Base-by-base conservation (phyloP, 768 basidiomycete genomes). In the Coprinopsis sp. region DNA sequence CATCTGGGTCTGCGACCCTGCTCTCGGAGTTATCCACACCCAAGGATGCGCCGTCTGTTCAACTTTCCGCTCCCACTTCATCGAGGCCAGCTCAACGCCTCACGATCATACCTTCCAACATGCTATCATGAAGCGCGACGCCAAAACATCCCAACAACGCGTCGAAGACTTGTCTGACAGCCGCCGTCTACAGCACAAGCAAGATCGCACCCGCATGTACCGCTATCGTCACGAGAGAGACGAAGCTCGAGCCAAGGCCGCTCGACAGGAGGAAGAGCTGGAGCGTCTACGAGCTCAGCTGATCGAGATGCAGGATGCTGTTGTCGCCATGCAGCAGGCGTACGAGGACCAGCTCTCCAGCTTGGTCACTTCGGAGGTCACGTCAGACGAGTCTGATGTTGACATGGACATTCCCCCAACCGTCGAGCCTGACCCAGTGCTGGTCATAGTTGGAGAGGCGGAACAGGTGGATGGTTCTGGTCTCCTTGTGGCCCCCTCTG, bases 241-340 rank as follows among this genome's bases (percentile, higher is more conserved):
- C n/a, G 56, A 60, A 21, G 56, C 58, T 2, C 21, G 49, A 0
- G 52, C 47, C 21, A 23, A 44, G 21, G 28, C 46, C 10, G 22
- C 46, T 4, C 44, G 42, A 8, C 45, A 54, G 25, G 47, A 51
- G 19, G 47, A 44, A 1, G 51, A 56, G 28, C 45, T 62, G 6
- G 39, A 47, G 14, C 28, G 47, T 12, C 44, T 55, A 11, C 36
- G 52, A 12, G 37, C 53, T 27, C 58, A 63, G 33, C 41, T 65
- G 5, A 5, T 18, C 13, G 43, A 46, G 16, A 38, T 61, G 16
- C 44, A 56, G 33, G 56, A 65, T 33, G 48, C 57, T 6, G 45
- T 64, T 4, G 23, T 56, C 6, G 58, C 58, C 6, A 44, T 64
- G 21, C 55, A 55, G 39, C 37, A 57, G n/a, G 53, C 57, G 0